phyloP scores from a whole-genome alignment of 495 filamentous ascomycete species.

The Talaromyces proteolyticus region DNA sequence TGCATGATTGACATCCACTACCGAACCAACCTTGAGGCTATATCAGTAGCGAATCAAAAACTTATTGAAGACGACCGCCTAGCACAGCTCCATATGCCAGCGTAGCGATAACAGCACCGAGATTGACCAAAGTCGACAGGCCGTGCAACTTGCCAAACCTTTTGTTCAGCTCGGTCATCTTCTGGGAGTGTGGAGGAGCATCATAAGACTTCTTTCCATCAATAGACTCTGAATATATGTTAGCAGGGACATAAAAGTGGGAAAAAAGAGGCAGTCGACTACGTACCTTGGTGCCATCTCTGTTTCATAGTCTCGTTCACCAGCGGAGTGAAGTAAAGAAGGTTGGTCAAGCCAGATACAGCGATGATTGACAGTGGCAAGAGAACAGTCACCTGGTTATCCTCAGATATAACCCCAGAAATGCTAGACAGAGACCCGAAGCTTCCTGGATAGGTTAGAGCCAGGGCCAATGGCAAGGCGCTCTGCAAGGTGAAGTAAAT shows the following conservation, averaged over 20 bases:
- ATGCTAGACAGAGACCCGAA: constrained; percentile 29
- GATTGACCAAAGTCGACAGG: constrained; percentile 65
- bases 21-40: too few species aligned
- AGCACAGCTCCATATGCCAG: constrained; percentile 69
- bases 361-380: constrained; percentile 62
- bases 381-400: constrained; percentile 53
- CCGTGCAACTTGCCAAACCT: constrained; percentile 76
- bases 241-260: not conserved
- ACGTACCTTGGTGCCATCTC: constrained; percentile 68
- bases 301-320: constrained; percentile 67
- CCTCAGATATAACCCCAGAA: constrained; percentile 46
- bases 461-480: constrained; percentile 61
- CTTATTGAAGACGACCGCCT: constrained; percentile 42
- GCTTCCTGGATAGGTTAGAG: constrained; percentile 71
- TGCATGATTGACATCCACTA: too few species aligned
- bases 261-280: not conserved
- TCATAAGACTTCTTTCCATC: constrained; percentile 86
- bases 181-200: constrained; percentile 62
- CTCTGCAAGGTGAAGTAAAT: constrained; percentile 82
- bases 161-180: constrained; percentile 78
- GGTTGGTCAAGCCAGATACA: constrained; percentile 58
- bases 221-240: constrained; percentile 47
- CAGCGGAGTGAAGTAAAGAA: constrained; percentile 60
- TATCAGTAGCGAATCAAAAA: too few species aligned
- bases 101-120: constrained; percentile 59